Base-by-base conservation (phyloP, 2,329 filamentous ascomycete species). In the Lomentospora prolificans region DNA sequence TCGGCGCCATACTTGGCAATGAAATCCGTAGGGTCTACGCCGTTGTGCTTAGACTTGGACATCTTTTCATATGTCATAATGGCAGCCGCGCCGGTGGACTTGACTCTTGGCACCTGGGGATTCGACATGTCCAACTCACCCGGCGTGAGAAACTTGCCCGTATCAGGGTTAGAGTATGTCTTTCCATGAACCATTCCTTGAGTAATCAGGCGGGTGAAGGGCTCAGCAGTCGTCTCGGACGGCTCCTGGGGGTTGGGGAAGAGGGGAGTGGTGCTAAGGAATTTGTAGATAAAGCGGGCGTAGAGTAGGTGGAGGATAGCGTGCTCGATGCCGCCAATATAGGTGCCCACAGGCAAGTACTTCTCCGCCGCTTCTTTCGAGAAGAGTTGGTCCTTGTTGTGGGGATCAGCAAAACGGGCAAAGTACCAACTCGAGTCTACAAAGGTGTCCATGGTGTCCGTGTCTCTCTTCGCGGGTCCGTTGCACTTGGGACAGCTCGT, bases 381-480 rank as follows among this genome's bases (percentile, higher is more conserved):
- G 60, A 95, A 84, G 0, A 82, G 83, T 12, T 73, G 67, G 2
- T 77, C 64, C 12, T 74, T 61, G 61, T 94, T 91, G 17, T 82
- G 74, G 1, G 87, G 75, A 63, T 95, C 89, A 27, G 85, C 70
- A 63, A 90, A 95, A 10, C 89, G 81, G 71, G 91, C 82, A 64
- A 85, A 95, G 69, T 96, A 96, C 90, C 90, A 96, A 55, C 90
- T 95, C 1, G 90, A 95, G 70, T 95, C 90, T 58, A 96, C 90
- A 70, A 96, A 96, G 0, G 90, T 96, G 68, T 96, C 90, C 90
- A 96, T 95, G 2, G 90, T 96, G 67, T 96, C 90, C 0, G 90
- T 95, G 61, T 96, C 90, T 60, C 90, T 80, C 66, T 83, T 86
- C 5, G 89, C 90, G 24, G 81, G 71, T 1, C 79, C 76, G 14